phyloP scores from a whole-genome alignment of 139 green algal species.

The Coelastrella sp. region DNA sequence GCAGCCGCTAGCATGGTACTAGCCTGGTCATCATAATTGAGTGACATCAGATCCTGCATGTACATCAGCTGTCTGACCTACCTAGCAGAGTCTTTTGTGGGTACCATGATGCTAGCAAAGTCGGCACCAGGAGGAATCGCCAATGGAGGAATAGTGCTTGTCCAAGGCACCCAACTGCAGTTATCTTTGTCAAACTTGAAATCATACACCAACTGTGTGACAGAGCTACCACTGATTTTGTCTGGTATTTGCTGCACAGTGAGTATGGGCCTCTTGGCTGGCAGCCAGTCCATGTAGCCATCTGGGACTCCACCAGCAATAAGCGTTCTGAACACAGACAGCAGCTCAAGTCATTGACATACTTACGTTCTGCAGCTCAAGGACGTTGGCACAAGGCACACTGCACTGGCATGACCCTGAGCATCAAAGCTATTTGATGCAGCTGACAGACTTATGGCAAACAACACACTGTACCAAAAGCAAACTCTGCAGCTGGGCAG shows the following conservation, averaged over 20 bases:
- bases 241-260: slow-evolving; percentile 29
- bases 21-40: too few relatives aligned
- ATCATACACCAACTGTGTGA: slow-evolving; percentile 64
- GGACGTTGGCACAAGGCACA: too few relatives aligned
- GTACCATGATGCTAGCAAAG: slow-evolving; percentile 82
- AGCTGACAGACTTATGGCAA: too few relatives aligned
- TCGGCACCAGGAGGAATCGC: slow-evolving; percentile 60
- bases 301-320: slow-evolving; percentile 36
- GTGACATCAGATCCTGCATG: too few relatives aligned
- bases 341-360: too few relatives aligned
- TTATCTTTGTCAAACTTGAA: slow-evolving; percentile 61
- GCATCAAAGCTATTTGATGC: too few relatives aligned
- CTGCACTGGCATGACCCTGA: too few relatives aligned
- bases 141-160: slow-evolving; percentile 56
- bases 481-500: too few relatives aligned
- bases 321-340: slow-evolving; percentile 22
- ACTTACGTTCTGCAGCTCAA: too few relatives aligned
- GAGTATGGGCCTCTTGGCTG: slow-evolving; percentile 30
- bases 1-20: too few relatives aligned
- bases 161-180: slow-evolving; percentile 68
- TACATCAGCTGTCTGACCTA: slow-evolving; percentile 6
- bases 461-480: too few relatives aligned
- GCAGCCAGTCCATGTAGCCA: slow-evolving; percentile 39
- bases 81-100: slow-evolving; percentile 72
- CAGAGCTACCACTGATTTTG: not conserved